Evolutionary conservation across 768 basidiomycete species (phyloP).

Genomic region (Termitomyces sp.): DNA sequence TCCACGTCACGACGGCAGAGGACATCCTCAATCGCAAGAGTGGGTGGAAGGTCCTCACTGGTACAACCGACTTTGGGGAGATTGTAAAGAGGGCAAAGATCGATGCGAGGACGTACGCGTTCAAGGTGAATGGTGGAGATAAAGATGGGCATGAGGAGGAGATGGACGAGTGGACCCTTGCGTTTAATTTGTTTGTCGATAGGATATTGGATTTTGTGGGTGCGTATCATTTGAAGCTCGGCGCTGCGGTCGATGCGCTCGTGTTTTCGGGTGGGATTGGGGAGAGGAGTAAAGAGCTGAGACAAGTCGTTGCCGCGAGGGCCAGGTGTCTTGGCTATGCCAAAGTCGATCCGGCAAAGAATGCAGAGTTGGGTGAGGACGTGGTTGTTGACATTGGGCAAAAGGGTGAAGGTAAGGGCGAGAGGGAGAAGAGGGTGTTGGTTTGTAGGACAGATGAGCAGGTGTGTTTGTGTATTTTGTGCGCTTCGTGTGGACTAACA

Average conservation of each 20-base stretch:
- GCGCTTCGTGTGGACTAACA: background rate
- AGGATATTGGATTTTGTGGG: slow-evolving; percentile 71
- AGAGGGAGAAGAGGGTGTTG: slow-evolving; percentile 33
- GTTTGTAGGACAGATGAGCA: slow-evolving; percentile 71
- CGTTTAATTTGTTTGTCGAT: slow-evolving; percentile 79
- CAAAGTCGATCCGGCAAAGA: slow-evolving; percentile 43
- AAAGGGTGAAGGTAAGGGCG: slow-evolving; percentile 13
- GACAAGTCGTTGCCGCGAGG: slow-evolving; percentile 51
- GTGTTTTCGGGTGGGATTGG: slow-evolving; percentile 91
- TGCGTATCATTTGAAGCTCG: slow-evolving; percentile 71
- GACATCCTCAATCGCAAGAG: slow-evolving; percentile 71
- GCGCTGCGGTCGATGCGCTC: slow-evolving; percentile 65
- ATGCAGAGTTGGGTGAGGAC: slow-evolving; percentile 35
- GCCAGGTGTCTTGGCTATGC: slow-evolving; percentile 62
- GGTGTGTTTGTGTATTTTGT: slow-evolving; percentile 22
- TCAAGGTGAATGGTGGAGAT: too few species aligned
- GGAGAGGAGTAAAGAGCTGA: slow-evolving; percentile 62
- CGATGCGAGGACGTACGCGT: background rate
- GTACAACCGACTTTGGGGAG: slow-evolving; percentile 77
- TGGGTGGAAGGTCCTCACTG: slow-evolving; percentile 76
- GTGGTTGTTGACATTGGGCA: slow-evolving; percentile 45
- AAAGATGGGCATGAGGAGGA: background rate
- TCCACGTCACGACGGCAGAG: slow-evolving; percentile 63
- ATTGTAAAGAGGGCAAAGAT: slow-evolving; percentile 48
- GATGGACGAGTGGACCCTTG: slow-evolving; percentile 39